Percentiles rank a stretch among this genome's conserved stretches.
Evolutionary conservation across 2,329 filamentous ascomycete genomes (phyloP).

Genomic region (Xylariaceae sp.): DNA sequence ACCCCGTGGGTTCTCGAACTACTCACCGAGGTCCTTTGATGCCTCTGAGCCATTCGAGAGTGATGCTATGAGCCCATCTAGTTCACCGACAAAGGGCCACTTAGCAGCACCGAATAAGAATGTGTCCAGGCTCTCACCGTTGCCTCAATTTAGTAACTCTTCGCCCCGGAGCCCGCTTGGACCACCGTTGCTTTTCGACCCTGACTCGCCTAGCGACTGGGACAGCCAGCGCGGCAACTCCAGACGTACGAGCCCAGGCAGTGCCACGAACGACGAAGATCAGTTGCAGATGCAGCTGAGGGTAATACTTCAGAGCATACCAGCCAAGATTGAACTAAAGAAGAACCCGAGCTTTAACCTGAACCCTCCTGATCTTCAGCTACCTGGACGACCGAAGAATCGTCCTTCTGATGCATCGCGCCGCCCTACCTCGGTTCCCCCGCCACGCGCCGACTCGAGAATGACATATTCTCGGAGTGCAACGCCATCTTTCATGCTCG

Average conservation of each 20-base stretch:
- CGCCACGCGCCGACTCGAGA: slow-evolving; percentile 42
- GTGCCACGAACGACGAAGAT: slow-evolving; percentile 48
- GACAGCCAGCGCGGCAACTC: slow-evolving; percentile 34
- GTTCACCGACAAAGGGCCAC: slow-evolving; percentile 42
- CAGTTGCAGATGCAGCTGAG: slow-evolving; percentile 75
- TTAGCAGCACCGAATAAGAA: slow-evolving; percentile 23
- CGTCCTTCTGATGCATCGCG: slow-evolving; percentile 41
- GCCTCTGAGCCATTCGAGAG: slow-evolving; percentile 31
- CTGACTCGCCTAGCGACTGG: slow-evolving; percentile 38
- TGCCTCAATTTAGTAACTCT: slow-evolving; percentile 35
- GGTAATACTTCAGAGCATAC: slow-evolving; percentile 70
- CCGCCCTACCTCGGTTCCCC: slow-evolving; percentile 47
- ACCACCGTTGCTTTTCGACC: slow-evolving; percentile 43
- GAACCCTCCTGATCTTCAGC: slow-evolving; percentile 54
- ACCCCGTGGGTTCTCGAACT: slow-evolving; percentile 35
- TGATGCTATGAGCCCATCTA: slow-evolving; percentile 42
- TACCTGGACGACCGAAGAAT: slow-evolving; percentile 42
- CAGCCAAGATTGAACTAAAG: slow-evolving; percentile 71
- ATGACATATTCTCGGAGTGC: slow-evolving; percentile 55
- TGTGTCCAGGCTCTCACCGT: slow-evolving; percentile 39
- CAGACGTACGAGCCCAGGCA: slow-evolving; percentile 34
- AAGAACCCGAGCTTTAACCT: slow-evolving; percentile 46
- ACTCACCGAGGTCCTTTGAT: slow-evolving; percentile 34
- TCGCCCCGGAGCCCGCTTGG: slow-evolving; percentile 40
- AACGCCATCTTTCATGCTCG: slow-evolving; percentile 60